These are phyloP conservation scores for Lycium barbarum DNA, from an alignment of 257 asterid genomes.

Conservation along the genomic window DNA sequence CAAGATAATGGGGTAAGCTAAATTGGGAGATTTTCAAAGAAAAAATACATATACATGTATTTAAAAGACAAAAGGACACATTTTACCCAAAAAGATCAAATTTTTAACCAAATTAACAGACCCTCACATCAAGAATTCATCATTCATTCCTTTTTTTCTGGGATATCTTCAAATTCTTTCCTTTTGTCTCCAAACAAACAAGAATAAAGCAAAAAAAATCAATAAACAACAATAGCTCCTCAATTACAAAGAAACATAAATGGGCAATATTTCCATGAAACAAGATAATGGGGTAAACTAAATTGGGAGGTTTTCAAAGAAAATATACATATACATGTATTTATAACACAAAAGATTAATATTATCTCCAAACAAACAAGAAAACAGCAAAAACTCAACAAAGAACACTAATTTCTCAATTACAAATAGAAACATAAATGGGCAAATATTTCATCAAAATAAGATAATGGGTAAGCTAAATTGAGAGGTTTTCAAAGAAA, in stretches of 20 bases:
- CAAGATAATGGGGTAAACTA: not conserved
- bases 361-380: not conserved
- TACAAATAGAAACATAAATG: not conserved
- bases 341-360: no score
- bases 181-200: not conserved
- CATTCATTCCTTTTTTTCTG: not conserved
- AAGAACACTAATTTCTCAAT: not conserved
- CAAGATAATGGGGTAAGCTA: not conserved
- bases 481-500: no score
- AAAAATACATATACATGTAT: no score
- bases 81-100: no score
- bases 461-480: not conserved
- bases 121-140: not conserved
- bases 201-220: not conserved
- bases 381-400: not conserved
- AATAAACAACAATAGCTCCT: not conserved
- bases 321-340: no score
- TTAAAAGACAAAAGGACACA: no score
- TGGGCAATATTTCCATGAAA: not conserved
- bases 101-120: not conserved
- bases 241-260: not conserved
- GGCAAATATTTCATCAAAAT: not conserved
- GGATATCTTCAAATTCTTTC: not conserved
- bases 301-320: not conserved
- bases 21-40: not conserved